phyloP scores from a whole-genome alignment of 2,329 filamentous ascomycete genomes.

The Xylariaceae sp. region DNA sequence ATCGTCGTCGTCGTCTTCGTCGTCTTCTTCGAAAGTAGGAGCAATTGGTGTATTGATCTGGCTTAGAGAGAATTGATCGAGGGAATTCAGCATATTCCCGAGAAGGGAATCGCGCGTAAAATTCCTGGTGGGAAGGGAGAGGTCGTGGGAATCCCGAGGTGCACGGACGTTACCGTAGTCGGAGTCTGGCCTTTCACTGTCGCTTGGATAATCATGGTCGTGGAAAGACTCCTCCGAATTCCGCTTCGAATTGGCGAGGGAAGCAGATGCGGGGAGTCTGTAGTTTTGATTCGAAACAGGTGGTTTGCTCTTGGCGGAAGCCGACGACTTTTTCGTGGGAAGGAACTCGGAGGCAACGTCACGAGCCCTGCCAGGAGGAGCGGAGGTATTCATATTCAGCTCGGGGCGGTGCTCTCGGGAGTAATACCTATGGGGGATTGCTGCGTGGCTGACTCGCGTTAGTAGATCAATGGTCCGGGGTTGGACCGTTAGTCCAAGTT shows the following conservation, averaged over 20 bases:
- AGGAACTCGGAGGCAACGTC: constrained; percentile 30
- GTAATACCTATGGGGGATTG: constrained; percentile 24
- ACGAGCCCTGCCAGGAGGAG: constrained; percentile 17
- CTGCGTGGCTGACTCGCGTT: constrained; percentile 24
- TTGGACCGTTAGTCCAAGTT: constrained; percentile 17
- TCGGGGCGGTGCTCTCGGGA: constrained; percentile 32
- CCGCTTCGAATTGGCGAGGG: constrained; percentile 20
- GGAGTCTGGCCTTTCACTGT: constrained; percentile 28
- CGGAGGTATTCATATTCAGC: constrained; percentile 34
- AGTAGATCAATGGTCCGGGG: constrained; percentile 13
- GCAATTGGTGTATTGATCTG: constrained; percentile 35
- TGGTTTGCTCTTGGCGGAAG: constrained; percentile 30
- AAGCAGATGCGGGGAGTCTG: constrained; percentile 23
- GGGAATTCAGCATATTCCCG: constrained; percentile 88
- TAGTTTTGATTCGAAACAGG: constrained; percentile 33
- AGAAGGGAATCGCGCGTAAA: constrained; percentile 86
- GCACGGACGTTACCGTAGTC: constrained; percentile 29
- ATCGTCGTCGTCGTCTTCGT: constrained; percentile 31
- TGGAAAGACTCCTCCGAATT: constrained; percentile 30
- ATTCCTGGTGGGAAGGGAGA: constrained; percentile 70
- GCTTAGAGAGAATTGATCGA: constrained; percentile 71
- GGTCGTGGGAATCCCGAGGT: constrained; percentile 69
- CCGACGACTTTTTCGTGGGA: constrained; percentile 25
- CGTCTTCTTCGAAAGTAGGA: constrained; percentile 35
- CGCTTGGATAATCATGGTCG: constrained; percentile 27